Conservation (phyloP, 768 basidiomycete genomes). For the Macrolepiota dolichaula region DNA sequence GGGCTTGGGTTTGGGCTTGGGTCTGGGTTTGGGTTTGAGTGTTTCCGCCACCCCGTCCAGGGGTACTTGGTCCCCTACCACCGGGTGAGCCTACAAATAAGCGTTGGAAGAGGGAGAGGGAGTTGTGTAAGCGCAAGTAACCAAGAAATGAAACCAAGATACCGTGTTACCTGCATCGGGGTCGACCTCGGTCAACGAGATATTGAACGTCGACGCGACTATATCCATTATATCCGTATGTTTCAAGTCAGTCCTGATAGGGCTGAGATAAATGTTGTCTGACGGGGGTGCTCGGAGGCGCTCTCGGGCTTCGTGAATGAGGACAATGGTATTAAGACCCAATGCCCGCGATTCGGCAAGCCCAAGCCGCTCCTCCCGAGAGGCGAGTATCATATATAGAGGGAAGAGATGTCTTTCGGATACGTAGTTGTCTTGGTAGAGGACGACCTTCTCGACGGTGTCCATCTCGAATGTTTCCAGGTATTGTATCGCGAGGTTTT, state of each 20-base stretch:
- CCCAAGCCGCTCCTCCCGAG: constrained; percentile 31
- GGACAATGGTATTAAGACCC: constrained; percentile 51
- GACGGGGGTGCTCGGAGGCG: constrained; percentile 30
- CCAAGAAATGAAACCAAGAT: neutral
- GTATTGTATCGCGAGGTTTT: neutral
- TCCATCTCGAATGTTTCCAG: neutral
- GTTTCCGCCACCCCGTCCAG: neutral
- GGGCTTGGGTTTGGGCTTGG: too few species aligned
- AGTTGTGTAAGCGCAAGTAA: neutral
- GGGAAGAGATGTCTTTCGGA: constrained; percentile 1
- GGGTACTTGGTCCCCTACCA: neutral
- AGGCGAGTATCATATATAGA: neutral
- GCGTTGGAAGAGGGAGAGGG: too few species aligned
- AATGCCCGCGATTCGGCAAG: constrained; percentile 52
- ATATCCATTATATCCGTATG: neutral
- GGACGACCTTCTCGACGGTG: neutral
- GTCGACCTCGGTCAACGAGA: neutral
- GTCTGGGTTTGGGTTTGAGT: too few species aligned
- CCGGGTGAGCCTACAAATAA: neutral
- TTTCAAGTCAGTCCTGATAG: neutral
- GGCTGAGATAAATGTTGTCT: neutral
- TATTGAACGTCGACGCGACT: neutral
- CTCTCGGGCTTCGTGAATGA: constrained; percentile 55
- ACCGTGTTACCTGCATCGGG: neutral
- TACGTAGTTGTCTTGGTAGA: neutral